Evolutionary conservation across 1,284 basidiomycete species (phyloP), one percentile per base, ranked within the genome.

Genomic region (Trichosporon sp.): DNA sequence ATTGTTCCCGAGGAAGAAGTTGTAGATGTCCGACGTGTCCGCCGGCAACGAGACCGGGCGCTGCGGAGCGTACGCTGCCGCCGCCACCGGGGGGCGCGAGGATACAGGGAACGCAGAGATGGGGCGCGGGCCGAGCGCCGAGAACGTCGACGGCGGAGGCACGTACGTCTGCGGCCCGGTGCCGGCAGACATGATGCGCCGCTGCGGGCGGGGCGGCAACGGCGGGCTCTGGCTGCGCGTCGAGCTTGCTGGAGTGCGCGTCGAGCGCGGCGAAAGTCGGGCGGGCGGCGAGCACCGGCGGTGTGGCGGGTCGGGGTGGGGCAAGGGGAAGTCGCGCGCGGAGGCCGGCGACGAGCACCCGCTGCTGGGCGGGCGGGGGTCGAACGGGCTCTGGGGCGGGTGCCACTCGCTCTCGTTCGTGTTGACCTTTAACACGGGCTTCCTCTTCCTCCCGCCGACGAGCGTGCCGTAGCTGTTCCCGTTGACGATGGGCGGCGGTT

Each of bases 1-100:
- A 29, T 60, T 60, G 56, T 60, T 60, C 21, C 56, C 56, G 56
- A 60, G 56, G 56, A 60, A 60, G 56, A 60, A 60, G 56, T 60
- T 60, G 56, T 60, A 60, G 27, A 60, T 60, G 18, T 60, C 56
- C 56, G 56, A n/a, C 27, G 56, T 60, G 56, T 60, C 56, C 1
- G 56, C 56, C 2, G 56, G 56, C 15, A 60, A 29, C 3, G 29
- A 32, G 29, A 13, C n/a, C 2, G 56, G 56, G 29, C 56, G 56
- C 21, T 1, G 47, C 23, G 47, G 18, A 21, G 11, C 38, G 2
- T 51, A 21, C 18, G 18, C 44, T 18, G n/a, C 27, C 11, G 27
- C 27, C 15, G 18, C 7, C 15, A 6, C 15, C 7, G 27, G 13
- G 25, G 56, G 56, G 15, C 56, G 27, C 3, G 56, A 60, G 27